phyloP scores from a whole-genome alignment of 73 alveolate genomes.

The Blepharisma stoltei region DNA sequence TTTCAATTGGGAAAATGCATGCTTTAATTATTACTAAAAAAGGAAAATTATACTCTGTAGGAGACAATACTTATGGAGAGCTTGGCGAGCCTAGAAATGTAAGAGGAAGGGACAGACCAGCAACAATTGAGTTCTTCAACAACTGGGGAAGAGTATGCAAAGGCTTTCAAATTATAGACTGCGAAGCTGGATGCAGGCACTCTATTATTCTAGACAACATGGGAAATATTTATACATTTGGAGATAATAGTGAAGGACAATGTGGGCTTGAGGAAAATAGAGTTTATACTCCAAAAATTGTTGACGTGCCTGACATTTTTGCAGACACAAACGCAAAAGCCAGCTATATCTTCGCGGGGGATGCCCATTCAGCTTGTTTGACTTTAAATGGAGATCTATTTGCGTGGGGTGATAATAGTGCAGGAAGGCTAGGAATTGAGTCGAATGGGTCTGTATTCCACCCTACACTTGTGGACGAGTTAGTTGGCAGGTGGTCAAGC shows the following conservation, averaged over 20 bases:
- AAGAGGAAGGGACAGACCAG: background rate
- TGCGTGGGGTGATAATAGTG: conserved; percentile 13
- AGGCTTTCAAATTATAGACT: conserved; percentile 33
- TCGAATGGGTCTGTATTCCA: too few species aligned
- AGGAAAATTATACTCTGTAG: background rate
- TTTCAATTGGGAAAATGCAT: conserved; percentile 1
- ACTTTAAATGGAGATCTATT: conserved; percentile 1
- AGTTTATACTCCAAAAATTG: background rate
- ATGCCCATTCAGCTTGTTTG: background rate
- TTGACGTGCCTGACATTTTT: background rate
- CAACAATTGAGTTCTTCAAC: background rate
- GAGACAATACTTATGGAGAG: background rate
- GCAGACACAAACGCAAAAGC: background rate
- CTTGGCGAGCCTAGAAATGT: background rate
- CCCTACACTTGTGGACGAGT: too few species aligned
- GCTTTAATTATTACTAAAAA: background rate
- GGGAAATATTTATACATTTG: conserved; percentile 58
- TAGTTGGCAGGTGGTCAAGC: too few species aligned
- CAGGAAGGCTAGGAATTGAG: conserved; percentile 23
- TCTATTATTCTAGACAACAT: conserved; percentile 40
- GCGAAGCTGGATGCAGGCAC: conserved; percentile 56
- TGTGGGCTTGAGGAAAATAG: conserved; percentile 30
- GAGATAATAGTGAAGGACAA: conserved; percentile 65
- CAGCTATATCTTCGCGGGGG: background rate
- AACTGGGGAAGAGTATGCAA: background rate